These are phyloP conservation scores for Neopestalotiopsis clavispora DNA, from an alignment of 2,329 filamentous ascomycete genomes.

Conservation along the genomic window DNA sequence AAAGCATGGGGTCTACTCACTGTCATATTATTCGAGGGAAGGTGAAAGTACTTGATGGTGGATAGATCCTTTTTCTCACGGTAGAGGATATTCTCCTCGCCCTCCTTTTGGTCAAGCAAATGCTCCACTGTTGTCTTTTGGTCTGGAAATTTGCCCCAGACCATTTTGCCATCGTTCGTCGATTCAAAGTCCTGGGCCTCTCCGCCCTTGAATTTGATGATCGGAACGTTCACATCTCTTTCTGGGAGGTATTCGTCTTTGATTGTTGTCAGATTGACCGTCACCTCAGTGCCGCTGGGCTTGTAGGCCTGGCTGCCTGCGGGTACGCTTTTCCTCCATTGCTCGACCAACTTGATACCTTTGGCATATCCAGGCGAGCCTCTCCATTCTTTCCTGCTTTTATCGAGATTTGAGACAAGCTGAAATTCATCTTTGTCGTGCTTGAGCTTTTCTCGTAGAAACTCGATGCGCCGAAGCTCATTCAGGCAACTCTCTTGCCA, in stretches of 20 bases:
- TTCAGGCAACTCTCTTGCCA: not conserved
- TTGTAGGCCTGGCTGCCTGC: too few relatives aligned
- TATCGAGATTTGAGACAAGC: not conserved
- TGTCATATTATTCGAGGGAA: slow-evolving; percentile 12
- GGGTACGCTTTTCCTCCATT: not conserved
- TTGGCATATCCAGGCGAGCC: not conserved
- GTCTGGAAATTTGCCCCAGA: slow-evolving; percentile 12
- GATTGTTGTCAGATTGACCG: too few relatives aligned
- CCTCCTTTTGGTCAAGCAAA: too few relatives aligned
- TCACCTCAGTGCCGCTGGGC: not conserved
- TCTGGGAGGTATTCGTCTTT: too few relatives aligned
- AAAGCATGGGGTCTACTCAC: not conserved
- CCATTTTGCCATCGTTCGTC: not conserved
- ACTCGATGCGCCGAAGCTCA: not conserved
- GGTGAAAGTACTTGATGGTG: slow-evolving; percentile 8
- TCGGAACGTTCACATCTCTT: slow-evolving; percentile 12
- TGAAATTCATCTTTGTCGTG: not conserved
- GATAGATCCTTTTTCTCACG: not conserved
- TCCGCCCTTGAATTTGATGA: not conserved
- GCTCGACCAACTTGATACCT: not conserved
- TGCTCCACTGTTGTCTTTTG: slow-evolving; percentile 11
- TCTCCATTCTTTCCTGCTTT: not conserved
- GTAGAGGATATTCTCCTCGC: not conserved
- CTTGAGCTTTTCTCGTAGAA: not conserved
- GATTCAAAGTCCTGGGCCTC: not conserved